Conservation (phyloP, 495 filamentous ascomycete genomes). For the Apiosordaria backusii region DNA sequence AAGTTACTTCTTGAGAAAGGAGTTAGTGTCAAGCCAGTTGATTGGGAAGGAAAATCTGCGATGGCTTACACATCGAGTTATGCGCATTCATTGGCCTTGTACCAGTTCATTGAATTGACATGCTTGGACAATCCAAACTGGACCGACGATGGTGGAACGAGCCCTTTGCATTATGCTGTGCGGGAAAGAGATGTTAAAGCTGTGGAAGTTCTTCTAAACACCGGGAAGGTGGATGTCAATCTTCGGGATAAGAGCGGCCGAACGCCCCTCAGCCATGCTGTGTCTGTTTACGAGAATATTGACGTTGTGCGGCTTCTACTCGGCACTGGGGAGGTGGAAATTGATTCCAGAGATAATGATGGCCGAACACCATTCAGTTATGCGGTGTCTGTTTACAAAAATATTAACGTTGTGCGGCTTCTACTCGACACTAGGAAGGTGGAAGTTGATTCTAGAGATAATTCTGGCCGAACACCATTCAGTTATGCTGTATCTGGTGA, state of each 20-base stretch:
- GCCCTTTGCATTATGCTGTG: not conserved
- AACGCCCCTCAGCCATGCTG: not conserved
- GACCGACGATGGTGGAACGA: not conserved
- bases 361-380: not conserved
- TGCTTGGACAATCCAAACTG: not conserved
- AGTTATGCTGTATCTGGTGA: not conserved
- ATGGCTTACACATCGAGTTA: not conserved
- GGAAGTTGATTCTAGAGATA: not conserved
- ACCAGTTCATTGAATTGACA: not conserved
- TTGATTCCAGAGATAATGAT: not conserved
- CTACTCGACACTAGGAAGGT: not conserved
- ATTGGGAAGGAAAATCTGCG: not conserved
- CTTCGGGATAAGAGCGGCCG: not conserved
- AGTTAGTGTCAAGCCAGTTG: not conserved
- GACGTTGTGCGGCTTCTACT: not conserved
- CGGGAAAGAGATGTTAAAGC: not conserved
- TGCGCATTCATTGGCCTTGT: not conserved
- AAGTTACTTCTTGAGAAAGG: not conserved
- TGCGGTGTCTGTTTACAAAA: not conserved
- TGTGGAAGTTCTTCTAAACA: not conserved
- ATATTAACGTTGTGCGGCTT: not conserved
- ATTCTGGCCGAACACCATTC: not conserved
- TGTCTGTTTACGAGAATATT: not conserved
- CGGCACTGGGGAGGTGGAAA: not conserved
- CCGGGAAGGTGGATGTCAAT: not conserved